Percentiles rank a stretch among this genome's conserved stretches.
Evolutionary conservation across 1,284 basidiomycete species (phyloP).

Genomic region (Phylloporus gajari): DNA sequence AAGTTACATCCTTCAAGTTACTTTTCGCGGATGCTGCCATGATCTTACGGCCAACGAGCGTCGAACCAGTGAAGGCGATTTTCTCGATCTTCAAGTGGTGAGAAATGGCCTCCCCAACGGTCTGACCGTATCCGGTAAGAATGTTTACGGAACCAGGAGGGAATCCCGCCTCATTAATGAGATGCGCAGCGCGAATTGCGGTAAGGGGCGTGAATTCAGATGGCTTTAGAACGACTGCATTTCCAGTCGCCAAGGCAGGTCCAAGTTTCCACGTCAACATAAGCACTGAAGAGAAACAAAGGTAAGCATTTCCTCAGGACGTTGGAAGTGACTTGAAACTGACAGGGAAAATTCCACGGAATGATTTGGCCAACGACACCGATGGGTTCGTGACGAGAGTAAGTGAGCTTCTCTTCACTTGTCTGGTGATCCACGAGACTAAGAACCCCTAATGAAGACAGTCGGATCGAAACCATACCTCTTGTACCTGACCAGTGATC

Average conservation of each 20-base stretch:
- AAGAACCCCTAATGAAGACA: not conserved
- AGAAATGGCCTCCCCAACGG: slow-evolving; percentile 73
- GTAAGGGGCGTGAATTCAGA: slow-evolving; percentile 92
- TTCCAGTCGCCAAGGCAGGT: slow-evolving; percentile 87
- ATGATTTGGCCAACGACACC: slow-evolving; percentile 92
- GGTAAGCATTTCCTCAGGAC: not conserved
- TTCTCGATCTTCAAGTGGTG: slow-evolving; percentile 77
- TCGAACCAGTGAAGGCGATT: slow-evolving; percentile 81
- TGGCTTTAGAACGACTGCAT: slow-evolving; percentile 86
- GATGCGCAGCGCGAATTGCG: slow-evolving; percentile 66
- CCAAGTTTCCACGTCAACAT: slow-evolving; percentile 88
- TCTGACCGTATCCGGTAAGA: slow-evolving; percentile 71
- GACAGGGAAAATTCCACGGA: slow-evolving; percentile 79
- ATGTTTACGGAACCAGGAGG: slow-evolving; percentile 81
- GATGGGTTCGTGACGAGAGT: slow-evolving; percentile 92
- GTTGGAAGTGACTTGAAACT: not conserved
- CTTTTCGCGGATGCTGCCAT: slow-evolving; percentile 84
- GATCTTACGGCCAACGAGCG: slow-evolving; percentile 86
- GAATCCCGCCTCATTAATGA: slow-evolving; percentile 67
- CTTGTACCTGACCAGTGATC: slow-evolving; percentile 83
- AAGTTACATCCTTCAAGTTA: slow-evolving; percentile 89
- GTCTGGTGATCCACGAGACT: slow-evolving; percentile 57
- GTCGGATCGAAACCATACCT: slow-evolving; percentile 50
- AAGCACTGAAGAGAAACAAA: slow-evolving; percentile 54
- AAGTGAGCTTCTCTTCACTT: slow-evolving; percentile 74